Conservation (phyloP, 2,329 filamentous ascomycete genomes). For the Emergomyces africanus region DNA sequence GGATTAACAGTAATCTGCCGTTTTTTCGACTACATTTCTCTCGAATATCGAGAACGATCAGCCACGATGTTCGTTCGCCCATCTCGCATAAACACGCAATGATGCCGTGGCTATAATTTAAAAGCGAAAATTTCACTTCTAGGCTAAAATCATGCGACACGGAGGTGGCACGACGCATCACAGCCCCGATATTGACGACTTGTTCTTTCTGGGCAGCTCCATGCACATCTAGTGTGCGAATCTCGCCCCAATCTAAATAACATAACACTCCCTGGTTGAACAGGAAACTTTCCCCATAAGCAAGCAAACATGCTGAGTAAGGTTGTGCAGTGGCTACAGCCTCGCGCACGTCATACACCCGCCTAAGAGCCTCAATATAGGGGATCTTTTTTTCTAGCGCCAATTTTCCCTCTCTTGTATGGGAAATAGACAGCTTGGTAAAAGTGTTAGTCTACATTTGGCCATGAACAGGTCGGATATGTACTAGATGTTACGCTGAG, state of each 20-base stretch:
- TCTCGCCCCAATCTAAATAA: constrained; percentile 41
- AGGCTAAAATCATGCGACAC: constrained; percentile 23
- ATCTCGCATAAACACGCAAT: constrained; percentile 46
- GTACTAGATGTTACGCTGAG: background rate
- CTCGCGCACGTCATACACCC: constrained; percentile 46
- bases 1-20: constrained; percentile 29
- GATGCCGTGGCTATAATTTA: constrained; percentile 46
- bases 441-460: constrained; percentile 9
- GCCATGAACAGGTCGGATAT: background rate
- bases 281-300: constrained; percentile 46
- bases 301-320: constrained; percentile 48
- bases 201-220: constrained; percentile 37
- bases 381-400: constrained; percentile 25
- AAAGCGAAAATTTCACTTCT: constrained; percentile 39
- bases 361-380: constrained; percentile 45
- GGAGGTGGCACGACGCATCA: constrained; percentile 21
- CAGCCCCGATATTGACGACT: constrained; percentile 36
- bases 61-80: constrained; percentile 32
- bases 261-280: constrained; percentile 54
- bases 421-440: constrained; percentile 28
- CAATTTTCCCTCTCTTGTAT: constrained; percentile 34
- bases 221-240: constrained; percentile 50
- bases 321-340: constrained; percentile 51
- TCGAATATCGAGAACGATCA: constrained; percentile 40
- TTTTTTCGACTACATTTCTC: constrained; percentile 8